These are phyloP conservation scores for Penicillium riverlandense DNA, from an alignment of 495 filamentous ascomycete species.

Conservation along the genomic window DNA sequence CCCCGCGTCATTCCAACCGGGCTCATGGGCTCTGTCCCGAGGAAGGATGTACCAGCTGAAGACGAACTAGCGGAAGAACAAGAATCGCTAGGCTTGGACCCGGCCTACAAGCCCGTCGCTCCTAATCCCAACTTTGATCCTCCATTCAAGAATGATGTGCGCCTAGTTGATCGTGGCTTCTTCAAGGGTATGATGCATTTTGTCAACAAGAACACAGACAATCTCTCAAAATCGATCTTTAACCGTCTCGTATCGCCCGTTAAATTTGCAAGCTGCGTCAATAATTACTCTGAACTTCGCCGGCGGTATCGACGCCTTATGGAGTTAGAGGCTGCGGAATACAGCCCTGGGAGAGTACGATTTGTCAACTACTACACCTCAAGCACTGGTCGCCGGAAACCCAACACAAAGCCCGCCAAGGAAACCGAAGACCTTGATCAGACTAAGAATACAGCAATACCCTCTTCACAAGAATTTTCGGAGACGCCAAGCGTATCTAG, in stretches of 20 bases:
- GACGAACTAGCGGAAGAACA: slow-evolving; percentile 15
- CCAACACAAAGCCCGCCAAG: slow-evolving; percentile 4
- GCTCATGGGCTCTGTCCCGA: slow-evolving; percentile 66
- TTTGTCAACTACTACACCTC: slow-evolving; percentile 91
- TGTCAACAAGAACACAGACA: slow-evolving; percentile 67
- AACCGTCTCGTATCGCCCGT: slow-evolving; percentile 71
- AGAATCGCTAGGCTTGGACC: slow-evolving; percentile 12
- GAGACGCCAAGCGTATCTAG: background rate
- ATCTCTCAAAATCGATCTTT: slow-evolving; percentile 59
- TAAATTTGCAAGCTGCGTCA: slow-evolving; percentile 74
- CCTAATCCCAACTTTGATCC: slow-evolving; percentile 57
- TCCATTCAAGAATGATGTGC: slow-evolving; percentile 63
- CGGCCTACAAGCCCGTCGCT: slow-evolving; percentile 7
- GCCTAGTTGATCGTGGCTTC: slow-evolving; percentile 54
- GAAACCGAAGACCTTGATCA: background rate
- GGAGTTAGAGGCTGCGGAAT: slow-evolving; percentile 52
- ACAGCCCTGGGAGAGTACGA: slow-evolving; percentile 45
- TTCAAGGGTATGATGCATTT: slow-evolving; percentile 67
- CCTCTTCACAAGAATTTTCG: background rate
- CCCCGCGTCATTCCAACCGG: slow-evolving; percentile 78
- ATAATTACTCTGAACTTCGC: slow-evolving; percentile 65
- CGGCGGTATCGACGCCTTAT: slow-evolving; percentile 60
- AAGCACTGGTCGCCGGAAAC: slow-evolving; percentile 51
- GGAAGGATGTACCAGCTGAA: slow-evolving; percentile 30
- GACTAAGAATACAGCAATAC: background rate